Evolutionary conservation across 495 filamentous ascomycete genomes (phyloP), one percentile per base, ranked within the genome.

Genomic region (Xylaria curta): DNA sequence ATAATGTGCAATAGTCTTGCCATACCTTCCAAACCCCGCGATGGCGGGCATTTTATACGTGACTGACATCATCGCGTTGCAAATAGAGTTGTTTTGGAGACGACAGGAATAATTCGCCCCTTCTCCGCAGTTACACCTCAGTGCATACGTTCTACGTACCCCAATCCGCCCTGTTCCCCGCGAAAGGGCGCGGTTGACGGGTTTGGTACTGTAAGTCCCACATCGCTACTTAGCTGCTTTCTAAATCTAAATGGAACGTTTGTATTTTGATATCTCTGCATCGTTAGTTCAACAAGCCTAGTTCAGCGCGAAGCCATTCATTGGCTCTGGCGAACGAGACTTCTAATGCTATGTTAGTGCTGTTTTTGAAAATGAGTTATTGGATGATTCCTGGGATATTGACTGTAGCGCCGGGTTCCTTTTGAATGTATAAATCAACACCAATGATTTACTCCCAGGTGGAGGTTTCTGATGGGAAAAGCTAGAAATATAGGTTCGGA

Each of bases 41-140:
- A 60, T 60, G 31, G 33, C 33, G 19, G 31, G 5, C 56, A 33
- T 54, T 62, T 69, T 62, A 38, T 42, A 42, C 21, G n/a, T 15
- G 33, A 70, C 59, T 70, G 68, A 64, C 68, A 70, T 70, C 46
- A 70, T 64, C 12, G 40, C 58, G 26, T 61, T 21, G 26, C 33
- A 36, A 46, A 33, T 28, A 51, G 21, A 60, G 58, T 36, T 38
- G 58, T 9, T 38, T 21, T 38, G 33, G 33, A 33, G 36, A 36
- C 15, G 2, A 24, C 3, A 51, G 31, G 40, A 66, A 12, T 6
- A 26, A 36, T 28, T 40, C 8, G 31, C n/a, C 36, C 24, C n/a
- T 26, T 68, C 66, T 68, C 53, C 51, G 66, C 66, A 68, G 21
- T 28, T n/a, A n/a, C n/a, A n/a, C n/a, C 28, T 0, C 19, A 3